These are phyloP conservation scores for Cercospora sp. DNA, from an alignment of 2,329 filamentous ascomycete genomes.

Conservation along the genomic window DNA sequence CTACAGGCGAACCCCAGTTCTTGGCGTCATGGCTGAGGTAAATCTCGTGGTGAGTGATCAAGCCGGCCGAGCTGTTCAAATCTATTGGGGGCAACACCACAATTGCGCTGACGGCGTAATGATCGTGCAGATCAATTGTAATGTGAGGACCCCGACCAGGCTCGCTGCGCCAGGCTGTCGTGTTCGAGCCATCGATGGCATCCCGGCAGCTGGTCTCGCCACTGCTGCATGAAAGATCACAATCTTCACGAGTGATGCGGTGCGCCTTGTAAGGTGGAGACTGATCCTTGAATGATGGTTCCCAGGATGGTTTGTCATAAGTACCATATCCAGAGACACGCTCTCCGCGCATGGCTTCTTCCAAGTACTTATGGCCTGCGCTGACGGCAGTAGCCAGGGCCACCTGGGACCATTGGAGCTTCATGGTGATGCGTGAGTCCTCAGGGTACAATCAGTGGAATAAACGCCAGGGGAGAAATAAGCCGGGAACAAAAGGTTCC, in stretches of 20 bases:
- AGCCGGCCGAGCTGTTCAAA: conserved; percentile 12
- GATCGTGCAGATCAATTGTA: conserved; percentile 13
- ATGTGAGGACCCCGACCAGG: conserved; percentile 9
- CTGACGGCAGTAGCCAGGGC: conserved; percentile 11
- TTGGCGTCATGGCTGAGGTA: conserved; percentile 11
- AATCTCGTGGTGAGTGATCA: conserved; percentile 14
- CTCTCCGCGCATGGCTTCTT: conserved; percentile 14
- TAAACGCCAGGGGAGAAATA: not conserved
- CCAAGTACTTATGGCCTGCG: conserved; percentile 13
- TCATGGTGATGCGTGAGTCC: conserved; percentile 10
- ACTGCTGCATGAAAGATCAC: conserved; percentile 14
- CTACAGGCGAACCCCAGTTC: conserved; percentile 11
- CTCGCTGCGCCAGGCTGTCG: conserved; percentile 12
- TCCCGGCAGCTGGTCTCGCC: conserved; percentile 13
- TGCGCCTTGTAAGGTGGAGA: conserved; percentile 14
- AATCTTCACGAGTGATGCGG: conserved; percentile 13
- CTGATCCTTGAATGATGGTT: conserved; percentile 7
- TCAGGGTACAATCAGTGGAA: conserved; percentile 5
- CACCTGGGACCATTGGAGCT: conserved; percentile 11
- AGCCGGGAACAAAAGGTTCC: conserved; percentile 11
- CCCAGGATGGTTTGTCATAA: conserved; percentile 13
- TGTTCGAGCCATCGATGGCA: conserved; percentile 10
- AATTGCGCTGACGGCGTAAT: conserved; percentile 7
- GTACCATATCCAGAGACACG: conserved; percentile 15
- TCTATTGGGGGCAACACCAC: conserved; percentile 12